These are phyloP conservation scores for Phenoliferia sp. DNA, from an alignment of 1,284 basidiomycete genomes.

Conservation along the genomic window DNA sequence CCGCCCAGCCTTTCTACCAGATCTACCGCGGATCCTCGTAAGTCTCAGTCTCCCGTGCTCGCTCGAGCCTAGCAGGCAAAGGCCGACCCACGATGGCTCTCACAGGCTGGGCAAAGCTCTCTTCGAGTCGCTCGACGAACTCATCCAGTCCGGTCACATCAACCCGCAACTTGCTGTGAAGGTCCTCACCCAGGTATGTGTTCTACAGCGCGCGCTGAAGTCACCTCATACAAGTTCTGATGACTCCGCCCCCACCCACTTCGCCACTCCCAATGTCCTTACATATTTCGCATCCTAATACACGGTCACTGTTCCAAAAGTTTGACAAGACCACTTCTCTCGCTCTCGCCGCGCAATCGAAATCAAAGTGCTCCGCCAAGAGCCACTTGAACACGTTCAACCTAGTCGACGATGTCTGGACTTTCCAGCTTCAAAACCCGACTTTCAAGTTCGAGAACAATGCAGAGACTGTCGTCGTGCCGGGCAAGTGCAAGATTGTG, in stretches of 20 bases:
- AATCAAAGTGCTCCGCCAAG: constrained; percentile 86
- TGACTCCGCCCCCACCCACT: no score
- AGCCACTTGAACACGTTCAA: constrained; percentile 87
- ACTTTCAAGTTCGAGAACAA: constrained; percentile 92
- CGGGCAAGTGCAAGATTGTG: constrained; percentile 84
- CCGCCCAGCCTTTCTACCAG: constrained; percentile 26
- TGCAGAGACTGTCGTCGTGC: constrained; percentile 31
- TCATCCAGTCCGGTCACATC: constrained; percentile 94
- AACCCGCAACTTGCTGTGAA: constrained; percentile 97
- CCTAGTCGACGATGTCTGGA: constrained; percentile 93
- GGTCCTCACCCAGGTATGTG: constrained; percentile 81
- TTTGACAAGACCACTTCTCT: constrained; percentile 93
- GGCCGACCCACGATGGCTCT: not conserved
- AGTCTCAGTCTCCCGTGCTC: not conserved
- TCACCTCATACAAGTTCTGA: no score
- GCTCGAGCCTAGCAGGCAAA: not conserved
- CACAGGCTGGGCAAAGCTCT: constrained; percentile 89
- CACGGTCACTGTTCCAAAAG: constrained; percentile 54
- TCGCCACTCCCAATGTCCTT: not conserved
- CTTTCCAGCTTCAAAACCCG: constrained; percentile 86
- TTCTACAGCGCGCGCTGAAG: no score
- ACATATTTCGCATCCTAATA: not conserved
- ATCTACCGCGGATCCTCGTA: constrained; percentile 29
- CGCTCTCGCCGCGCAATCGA: constrained; percentile 82
- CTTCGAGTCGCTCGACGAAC: constrained; percentile 97